These are phyloP conservation scores for Synchytrium microbalum DNA, from an alignment of 371 early-diverging fungal genomes.

Conservation along the genomic window DNA sequence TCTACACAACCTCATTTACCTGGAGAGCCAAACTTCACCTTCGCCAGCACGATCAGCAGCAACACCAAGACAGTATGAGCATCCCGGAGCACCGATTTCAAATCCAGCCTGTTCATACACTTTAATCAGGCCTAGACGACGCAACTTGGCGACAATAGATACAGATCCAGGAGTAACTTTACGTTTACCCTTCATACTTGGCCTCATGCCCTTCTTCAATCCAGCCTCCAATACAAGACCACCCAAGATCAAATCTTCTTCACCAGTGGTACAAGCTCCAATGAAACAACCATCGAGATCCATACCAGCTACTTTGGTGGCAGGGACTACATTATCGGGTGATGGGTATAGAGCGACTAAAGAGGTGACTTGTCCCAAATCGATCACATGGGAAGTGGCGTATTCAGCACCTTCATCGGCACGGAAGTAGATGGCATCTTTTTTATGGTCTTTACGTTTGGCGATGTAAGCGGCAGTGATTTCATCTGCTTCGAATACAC, in stretches of 20 bases:
- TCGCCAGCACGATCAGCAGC: slow-evolving; percentile 70
- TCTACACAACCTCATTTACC: slow-evolving; percentile 14
- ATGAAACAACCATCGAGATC: slow-evolving; percentile 69
- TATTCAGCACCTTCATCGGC: slow-evolving; percentile 64
- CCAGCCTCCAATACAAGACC: slow-evolving; percentile 66
- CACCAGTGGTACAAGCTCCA: slow-evolving; percentile 76
- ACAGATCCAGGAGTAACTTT: slow-evolving; percentile 75
- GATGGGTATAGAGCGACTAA: slow-evolving; percentile 63
- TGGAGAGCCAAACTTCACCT: slow-evolving; percentile 70
- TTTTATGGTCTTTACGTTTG: slow-evolving; percentile 40
- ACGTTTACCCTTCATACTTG: slow-evolving; percentile 51
- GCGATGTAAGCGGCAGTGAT: slow-evolving; percentile 57
- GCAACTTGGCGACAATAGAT: slow-evolving; percentile 67
- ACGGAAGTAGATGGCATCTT: slow-evolving; percentile 58
- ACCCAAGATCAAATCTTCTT: slow-evolving; percentile 69
- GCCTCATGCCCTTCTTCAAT: slow-evolving; percentile 53
- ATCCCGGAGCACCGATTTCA: slow-evolving; percentile 69
- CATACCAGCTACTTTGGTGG: slow-evolving; percentile 46
- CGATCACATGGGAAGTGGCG: slow-evolving; percentile 64
- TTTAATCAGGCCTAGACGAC: slow-evolving; percentile 59
- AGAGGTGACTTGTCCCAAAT: slow-evolving; percentile 58
- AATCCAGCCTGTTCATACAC: slow-evolving; percentile 68
- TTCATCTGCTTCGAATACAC: slow-evolving; percentile 76
- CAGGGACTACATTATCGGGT: slow-evolving; percentile 67
- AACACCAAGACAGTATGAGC: slow-evolving; percentile 73